Evolutionary conservation across 352 stramenopile species (phyloP), one percentile per base, ranked within the genome.

Genomic region (Globisporangium mamillatum): DNA sequence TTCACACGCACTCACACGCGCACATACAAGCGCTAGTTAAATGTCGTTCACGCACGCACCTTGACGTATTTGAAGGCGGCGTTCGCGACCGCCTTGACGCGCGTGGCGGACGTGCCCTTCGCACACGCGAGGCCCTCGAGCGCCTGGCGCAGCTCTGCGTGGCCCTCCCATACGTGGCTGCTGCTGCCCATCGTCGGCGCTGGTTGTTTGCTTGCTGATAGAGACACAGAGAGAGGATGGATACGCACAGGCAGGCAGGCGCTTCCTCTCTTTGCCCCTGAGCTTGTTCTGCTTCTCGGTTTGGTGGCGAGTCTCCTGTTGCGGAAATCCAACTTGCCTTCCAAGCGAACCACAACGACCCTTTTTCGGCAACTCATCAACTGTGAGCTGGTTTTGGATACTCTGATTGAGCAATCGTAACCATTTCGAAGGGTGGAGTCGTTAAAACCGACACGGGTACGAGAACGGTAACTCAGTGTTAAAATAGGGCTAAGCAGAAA

Each of bases 61-160:
- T 94, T 94, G 63, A 80, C 72, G 62, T 88, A 89, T 60, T 92
- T 81, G 38, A 86, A 78, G 60, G 86, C 86, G 54, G 88, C 68
- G 69, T 72, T 90, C 29, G 84, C 84, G 24, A 94, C 86, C 1
- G 77, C 75, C 61, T 88, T 86, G 60, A 95, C 82, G 60, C 84
- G 82, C 58, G 78, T 94, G 32, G 88, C 84, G 1, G 88, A 95
- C n/a, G 86, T 84, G 61, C 88, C 88, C 67, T 95, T 95, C 44
- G 88, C 81, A 8, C 73, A 82, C 59, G 86, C 83, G 18, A 95
- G 69, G 0, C 77, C 84, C 63, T 89, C 73, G 50, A 95, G 77
- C 66, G 86, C 88, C 54, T 88, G 63, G 69, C 84, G 81, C 25
- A 95, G 77, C 67, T 88, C 76, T 20, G 81, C 81, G 63, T 81